These are phyloP conservation scores for Auricularia heimuer DNA, from an alignment of 768 basidiomycete genomes.

Conservation along the genomic window DNA sequence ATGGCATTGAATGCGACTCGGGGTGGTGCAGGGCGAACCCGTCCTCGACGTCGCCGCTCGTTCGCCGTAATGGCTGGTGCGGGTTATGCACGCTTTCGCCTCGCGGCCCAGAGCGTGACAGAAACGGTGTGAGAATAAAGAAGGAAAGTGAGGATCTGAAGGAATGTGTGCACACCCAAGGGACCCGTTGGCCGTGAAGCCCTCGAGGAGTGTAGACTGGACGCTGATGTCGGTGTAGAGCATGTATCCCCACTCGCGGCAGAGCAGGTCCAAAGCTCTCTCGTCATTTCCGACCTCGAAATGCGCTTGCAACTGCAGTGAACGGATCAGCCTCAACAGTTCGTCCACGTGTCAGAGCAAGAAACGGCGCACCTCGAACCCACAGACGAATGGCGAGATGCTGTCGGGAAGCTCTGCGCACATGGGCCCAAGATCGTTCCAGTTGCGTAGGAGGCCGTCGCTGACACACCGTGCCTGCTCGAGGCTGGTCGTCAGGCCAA, in stretches of 20 bases:
- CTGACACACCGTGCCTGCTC: slow-evolving; percentile 23
- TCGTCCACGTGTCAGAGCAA: neutral
- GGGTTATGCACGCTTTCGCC: neutral
- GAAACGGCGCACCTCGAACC: slow-evolving; percentile 16
- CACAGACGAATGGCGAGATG: slow-evolving; percentile 48
- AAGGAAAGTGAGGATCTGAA: too few relatives aligned
- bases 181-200: slow-evolving; percentile 44
- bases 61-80: too few relatives aligned
- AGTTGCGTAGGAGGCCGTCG: slow-evolving; percentile 25
- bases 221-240: slow-evolving; percentile 45
- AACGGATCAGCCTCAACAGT: neutral
- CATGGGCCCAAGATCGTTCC: slow-evolving; percentile 43
- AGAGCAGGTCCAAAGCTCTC: slow-evolving; percentile 42
- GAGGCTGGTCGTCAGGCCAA: slow-evolving; percentile 35
- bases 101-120: too few relatives aligned
- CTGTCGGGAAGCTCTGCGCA: slow-evolving; percentile 49
- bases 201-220: slow-evolving; percentile 48
- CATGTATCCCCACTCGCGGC: slow-evolving; percentile 16
- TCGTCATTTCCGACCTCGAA: slow-evolving; percentile 43
- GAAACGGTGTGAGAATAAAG: too few relatives aligned
- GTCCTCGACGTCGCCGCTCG: too few relatives aligned
- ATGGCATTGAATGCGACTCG: too few relatives aligned
- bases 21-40: too few relatives aligned
- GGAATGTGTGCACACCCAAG: slow-evolving; percentile 23
- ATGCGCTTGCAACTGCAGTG: slow-evolving; percentile 42